A percentile compares a stretch with the other conserved stretches of the same genome.
Evolutionary conservation across 768 basidiomycete genomes (phyloP).

Genomic region (Crucibulum laeve): DNA sequence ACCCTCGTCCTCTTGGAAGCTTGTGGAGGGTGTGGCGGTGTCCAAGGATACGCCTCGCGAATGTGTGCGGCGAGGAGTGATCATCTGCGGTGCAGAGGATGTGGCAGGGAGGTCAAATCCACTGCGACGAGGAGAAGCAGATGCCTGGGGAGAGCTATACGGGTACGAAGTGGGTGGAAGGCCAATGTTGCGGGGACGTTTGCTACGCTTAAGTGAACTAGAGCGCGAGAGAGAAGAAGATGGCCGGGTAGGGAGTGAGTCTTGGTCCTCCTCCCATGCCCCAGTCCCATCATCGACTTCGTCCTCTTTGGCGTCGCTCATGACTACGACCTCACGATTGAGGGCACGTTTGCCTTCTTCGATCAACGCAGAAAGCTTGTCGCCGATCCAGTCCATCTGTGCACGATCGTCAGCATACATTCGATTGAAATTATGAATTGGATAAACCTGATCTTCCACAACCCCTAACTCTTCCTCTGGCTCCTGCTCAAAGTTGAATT

Average conservation of each 20-base stretch:
- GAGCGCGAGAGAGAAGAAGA: slow-evolving; percentile 18
- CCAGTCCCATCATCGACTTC: slow-evolving; percentile 74
- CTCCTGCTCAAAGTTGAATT: slow-evolving; percentile 35
- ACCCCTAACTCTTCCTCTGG: slow-evolving; percentile 24
- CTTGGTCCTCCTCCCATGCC: slow-evolving; percentile 68
- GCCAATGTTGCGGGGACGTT: slow-evolving; percentile 17
- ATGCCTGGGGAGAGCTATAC: background rate
- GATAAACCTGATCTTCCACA: slow-evolving; percentile 39
- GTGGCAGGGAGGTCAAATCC: slow-evolving; percentile 1
- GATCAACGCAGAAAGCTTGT: slow-evolving; percentile 63
- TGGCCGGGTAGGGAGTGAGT: slow-evolving; percentile 11
- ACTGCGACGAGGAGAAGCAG: slow-evolving; percentile 1
- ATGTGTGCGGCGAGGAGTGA: slow-evolving; percentile 9
- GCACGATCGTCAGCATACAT: background rate
- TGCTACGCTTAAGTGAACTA: slow-evolving; percentile 19
- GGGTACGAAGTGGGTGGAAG: slow-evolving; percentile 9
- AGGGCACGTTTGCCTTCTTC: slow-evolving; percentile 78
- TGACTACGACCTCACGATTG: slow-evolving; percentile 72
- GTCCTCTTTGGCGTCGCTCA: slow-evolving; percentile 70
- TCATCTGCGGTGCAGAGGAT: slow-evolving; percentile 1
- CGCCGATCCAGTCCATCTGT: slow-evolving; percentile 86
- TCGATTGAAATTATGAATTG: background rate
- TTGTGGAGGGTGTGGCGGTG: slow-evolving; percentile 2
- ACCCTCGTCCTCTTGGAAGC: slow-evolving; percentile 38
- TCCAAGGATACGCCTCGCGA: slow-evolving; percentile 12